Evolutionary conservation across 768 basidiomycete species (phyloP), one percentile per base, ranked within the genome.

Genomic region (Leccinum variicolor): DNA sequence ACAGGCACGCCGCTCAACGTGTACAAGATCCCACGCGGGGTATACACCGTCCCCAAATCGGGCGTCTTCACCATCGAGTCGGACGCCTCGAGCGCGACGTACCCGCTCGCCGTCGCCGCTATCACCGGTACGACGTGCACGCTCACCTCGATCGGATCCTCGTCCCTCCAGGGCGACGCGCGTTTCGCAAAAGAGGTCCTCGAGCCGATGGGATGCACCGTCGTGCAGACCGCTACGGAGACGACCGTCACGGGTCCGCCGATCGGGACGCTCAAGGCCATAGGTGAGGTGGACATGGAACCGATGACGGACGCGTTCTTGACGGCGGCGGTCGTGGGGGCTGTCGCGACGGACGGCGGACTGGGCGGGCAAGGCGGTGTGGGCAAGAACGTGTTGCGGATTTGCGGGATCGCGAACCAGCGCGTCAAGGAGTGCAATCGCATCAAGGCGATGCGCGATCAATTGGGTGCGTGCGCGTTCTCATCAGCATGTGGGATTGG

Each of bases 301-400:
- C 87, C 89, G n/a, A 98, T 99, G 97, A 99, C 97, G 7, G 97
- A 99, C 71, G 97, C 96, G 21, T 99, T 99, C 79, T 81, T 98
- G 76, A 98, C 95, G 3, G 96, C 97, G 9, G 90, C 86, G 11
- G 94, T 89, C 8, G 76, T 99, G 19, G 95, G 93, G 53, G 96
- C 97, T 55, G 90, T 97, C 21, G 86, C 87, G 0, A 77, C 85
- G 0, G 71, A 73, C 41, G 85, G 83, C 10, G 84, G 84, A 62
- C 64, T 70, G 21, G 70, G 81, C 5, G 39, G 75, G 68, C 49
- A 56, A 50, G 56, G 73, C 62, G 15, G 67, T 56, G 39, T 60
- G 6, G 59, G 65, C 57, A 58, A 64, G 62, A 80, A 75, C 28
- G 79, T 79, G n/a, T 89, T 94, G 9, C 81, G 92, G 58, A 98